These are phyloP conservation scores for Teunomyces funiuensis DNA, from an alignment of 805 yeast genomes.

Conservation along the genomic window DNA sequence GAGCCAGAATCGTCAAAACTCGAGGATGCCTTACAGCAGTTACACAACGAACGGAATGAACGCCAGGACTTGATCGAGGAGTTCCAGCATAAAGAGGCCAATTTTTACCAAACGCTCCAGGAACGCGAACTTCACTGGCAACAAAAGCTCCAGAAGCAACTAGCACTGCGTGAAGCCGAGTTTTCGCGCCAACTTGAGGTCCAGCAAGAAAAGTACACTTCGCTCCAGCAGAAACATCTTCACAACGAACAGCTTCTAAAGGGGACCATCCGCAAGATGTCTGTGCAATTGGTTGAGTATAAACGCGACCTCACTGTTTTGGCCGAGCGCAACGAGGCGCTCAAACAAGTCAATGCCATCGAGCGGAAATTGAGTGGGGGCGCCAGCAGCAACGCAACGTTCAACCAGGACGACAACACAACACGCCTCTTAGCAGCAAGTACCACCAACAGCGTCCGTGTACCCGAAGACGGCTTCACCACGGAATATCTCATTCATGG, in stretches of 20 bases:
- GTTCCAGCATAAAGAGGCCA: slow-evolving; percentile 7
- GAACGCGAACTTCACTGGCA: background rate
- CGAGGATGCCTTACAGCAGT: background rate
- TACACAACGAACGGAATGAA: background rate
- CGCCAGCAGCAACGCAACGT: too few relatives aligned
- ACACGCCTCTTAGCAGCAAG: background rate
- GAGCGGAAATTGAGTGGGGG: background rate
- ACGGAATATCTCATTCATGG: slow-evolving; percentile 7
- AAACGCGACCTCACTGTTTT: slow-evolving; percentile 10
- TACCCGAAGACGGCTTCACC: slow-evolving; percentile 1
- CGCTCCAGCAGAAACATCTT: slow-evolving; percentile 4
- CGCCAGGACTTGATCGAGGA: slow-evolving; percentile 8
- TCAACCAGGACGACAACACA: too few relatives aligned
- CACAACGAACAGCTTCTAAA: slow-evolving; percentile 3
- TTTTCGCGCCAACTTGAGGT: background rate
- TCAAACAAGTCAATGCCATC: slow-evolving; percentile 6
- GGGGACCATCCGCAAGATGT: slow-evolving; percentile 8
- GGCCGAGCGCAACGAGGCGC: slow-evolving; percentile 7
- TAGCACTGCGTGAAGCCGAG: background rate
- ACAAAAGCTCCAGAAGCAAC: slow-evolving; percentile 2
- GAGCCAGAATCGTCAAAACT: background rate
- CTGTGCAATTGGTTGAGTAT: slow-evolving; percentile 7
- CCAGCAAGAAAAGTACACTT: background rate
- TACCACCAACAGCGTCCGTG: background rate
- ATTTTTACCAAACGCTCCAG: slow-evolving; percentile 3